These are phyloP conservation scores for Aechmea fasciata DNA, from an alignment of 176 grass and related monocot genomes.

Conservation along the genomic window DNA sequence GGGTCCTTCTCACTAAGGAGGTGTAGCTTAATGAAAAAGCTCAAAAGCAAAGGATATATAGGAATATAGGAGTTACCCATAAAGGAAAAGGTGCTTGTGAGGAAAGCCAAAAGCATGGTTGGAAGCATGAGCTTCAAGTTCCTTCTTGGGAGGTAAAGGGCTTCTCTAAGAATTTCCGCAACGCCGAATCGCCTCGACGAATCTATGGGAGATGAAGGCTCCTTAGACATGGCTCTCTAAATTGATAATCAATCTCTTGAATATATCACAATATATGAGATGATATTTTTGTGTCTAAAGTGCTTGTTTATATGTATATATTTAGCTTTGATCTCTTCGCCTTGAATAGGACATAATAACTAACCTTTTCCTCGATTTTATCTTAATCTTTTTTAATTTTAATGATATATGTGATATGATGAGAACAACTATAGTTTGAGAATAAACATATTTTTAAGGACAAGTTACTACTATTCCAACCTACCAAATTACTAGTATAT, in stretches of 20 bases:
- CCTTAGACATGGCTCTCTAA: conserved; percentile 5
- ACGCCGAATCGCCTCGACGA: background rate
- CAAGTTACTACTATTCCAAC: too few species aligned
- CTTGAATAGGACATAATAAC: background rate
- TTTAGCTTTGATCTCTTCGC: background rate
- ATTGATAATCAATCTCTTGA: background rate
- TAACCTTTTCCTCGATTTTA: background rate
- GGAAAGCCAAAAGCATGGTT: conserved; percentile 12
- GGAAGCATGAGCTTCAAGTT: conserved; percentile 31
- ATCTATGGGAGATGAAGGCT: conserved; percentile 11
- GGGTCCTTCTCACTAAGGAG: conserved; percentile 18
- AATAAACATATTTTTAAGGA: too few species aligned
- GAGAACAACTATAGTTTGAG: background rate
- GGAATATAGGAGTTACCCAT: conserved; percentile 8
- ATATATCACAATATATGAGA: conserved; percentile 1
- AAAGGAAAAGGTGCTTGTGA: conserved; percentile 14
- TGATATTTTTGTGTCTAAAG: background rate
- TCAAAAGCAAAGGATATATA: conserved; percentile 8
- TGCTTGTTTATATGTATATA: background rate
- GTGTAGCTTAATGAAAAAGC: conserved; percentile 27
- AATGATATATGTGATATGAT: background rate
- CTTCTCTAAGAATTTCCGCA: conserved; percentile 21
- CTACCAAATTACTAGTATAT: too few species aligned
- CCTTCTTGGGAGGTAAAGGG: conserved; percentile 12
- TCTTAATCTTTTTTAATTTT: background rate